phyloP scores from a whole-genome alignment of 495 filamentous ascomycete genomes.

The Thozetella sp. region DNA sequence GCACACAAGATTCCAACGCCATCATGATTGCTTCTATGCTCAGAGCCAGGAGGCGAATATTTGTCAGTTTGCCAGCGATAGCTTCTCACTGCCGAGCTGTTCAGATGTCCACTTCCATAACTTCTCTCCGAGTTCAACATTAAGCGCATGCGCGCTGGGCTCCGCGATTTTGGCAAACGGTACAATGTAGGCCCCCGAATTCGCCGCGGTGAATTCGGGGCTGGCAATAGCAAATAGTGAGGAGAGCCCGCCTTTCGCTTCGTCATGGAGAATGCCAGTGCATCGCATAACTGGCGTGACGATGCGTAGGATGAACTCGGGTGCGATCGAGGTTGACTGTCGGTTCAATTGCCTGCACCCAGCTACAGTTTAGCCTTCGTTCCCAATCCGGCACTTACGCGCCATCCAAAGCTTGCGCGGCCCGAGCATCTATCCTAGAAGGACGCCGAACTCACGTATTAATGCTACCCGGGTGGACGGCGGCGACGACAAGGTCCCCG shows the following conservation, averaged over 20 bases:
- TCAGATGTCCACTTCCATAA: constrained; percentile 29
- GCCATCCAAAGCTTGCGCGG: not conserved
- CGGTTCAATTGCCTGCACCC: constrained; percentile 5
- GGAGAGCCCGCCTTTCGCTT: constrained; percentile 14
- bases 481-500: constrained; percentile 37
- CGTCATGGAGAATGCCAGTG: constrained; percentile 8
- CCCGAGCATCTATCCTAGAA: not conserved
- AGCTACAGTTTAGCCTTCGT: not conserved
- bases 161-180: constrained; percentile 15
- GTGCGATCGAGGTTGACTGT: constrained; percentile 4
- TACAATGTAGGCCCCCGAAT: constrained; percentile 10
- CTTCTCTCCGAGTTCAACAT: constrained; percentile 16
- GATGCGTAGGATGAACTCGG: constrained; percentile 5
- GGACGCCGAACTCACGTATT: constrained; percentile 6
- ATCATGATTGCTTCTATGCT: too few species aligned
- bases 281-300: constrained; percentile 9
- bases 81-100: constrained; percentile 15
- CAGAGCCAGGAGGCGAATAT: too few species aligned
- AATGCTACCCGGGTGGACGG: constrained; percentile 42
- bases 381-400: too few species aligned
- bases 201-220: constrained; percentile 4
- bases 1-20: too few species aligned
- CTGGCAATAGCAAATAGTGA: constrained; percentile 17
- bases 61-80: constrained; percentile 11
- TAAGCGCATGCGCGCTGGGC: constrained; percentile 9